Evolutionary conservation across 805 yeast species (phyloP), one percentile per base, ranked within the genome.

Genomic region (Teunomyces panamensis): DNA sequence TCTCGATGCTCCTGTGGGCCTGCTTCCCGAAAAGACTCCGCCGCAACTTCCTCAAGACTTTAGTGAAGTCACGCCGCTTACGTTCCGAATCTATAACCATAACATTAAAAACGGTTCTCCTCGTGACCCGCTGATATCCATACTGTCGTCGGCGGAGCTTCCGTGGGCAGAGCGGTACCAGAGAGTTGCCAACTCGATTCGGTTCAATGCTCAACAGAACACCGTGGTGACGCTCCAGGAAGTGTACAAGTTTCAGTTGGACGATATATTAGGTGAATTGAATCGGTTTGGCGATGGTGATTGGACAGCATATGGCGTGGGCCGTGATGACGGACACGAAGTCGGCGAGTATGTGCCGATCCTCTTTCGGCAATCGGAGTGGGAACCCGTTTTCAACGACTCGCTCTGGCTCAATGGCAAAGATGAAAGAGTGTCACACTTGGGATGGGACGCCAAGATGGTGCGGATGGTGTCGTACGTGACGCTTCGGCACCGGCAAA

Each of bases 71-170:
- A 47, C 39, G 1, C 54, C 61, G 3, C 29, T 66, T 3, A 45
- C 36, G n/a, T 62, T 68, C 49, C 56, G 74, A 16, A 52, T 68
- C n/a, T 68, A 68, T 48, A 62, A 71, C 9, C 73, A 68, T 45
- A 68, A 68, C 53, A 56, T 68, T 46, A 67, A 65, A 37, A 66
- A 62, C 47, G 71, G 67, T 6, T 64, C 16, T 11, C 41, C 41
- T 3, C 9, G 5, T 6, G 41, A 36, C 5, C 16, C 41, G 5
- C 41, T 36, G 41, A 26, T 11, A 60, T 17, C 59, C 20, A 3
- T 4, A 57, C 46, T 53, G 47, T 6, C 43, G 39, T 7, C 54
- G 1, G 69, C 66, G 9, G 72, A 67, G 50, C 51, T 45, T 30
- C 51, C 56, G 20, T 67, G 72, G 72, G 35, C 39, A 1, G 46